Base-by-base conservation (phyloP, 148 eudicot species). In the Cornus controversa region DNA sequence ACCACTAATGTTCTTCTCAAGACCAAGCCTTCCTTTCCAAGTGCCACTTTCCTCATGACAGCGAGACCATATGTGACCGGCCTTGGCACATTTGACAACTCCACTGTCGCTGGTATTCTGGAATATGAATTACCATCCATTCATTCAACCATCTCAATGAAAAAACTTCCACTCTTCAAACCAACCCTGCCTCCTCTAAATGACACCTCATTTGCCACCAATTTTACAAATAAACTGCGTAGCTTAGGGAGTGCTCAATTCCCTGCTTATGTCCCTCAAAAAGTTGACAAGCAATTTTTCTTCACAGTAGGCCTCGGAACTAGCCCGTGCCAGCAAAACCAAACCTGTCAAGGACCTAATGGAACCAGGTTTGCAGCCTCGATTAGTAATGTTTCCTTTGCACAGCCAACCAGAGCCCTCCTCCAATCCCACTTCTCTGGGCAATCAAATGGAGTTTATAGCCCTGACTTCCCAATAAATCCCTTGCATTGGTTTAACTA, bases 1-100 rank as follows among this genome's bases (percentile, higher is more conserved):
- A 89, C 90, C 71, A 79, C 90, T 8, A 89, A 89, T 40, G 86
- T 89, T 54, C 86, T 89, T 45, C 87, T 89, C 36, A 82, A 82
- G 50, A 78, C 89, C 54, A 91, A 83, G 70, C 80, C 81, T 20
- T 13, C 29, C 40, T 78, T 74, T 54, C 89, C 91, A 0, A 73
- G 68, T 22, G 92, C 94, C 72, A 79, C 86, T 53, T 91, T 91
- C 70, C 79, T 87, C 64, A 87, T 91, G 92, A 77, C 77, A 64
- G 94, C 92, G n/a, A 75, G 89, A 26, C 92, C 94, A 8, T 89
- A 91, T 64, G 90, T 71, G 37, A 91, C 94, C 0, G 94, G 94
- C 36, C 81, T 20, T 2, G 94, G 89, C 66, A 85, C 90, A 10
- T 91, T 91, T 42, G 94, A 91, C 78, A 91, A 91, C 81, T 81